Evolutionary conservation across 1,139 yeast genomes (phyloP), one percentile per base, ranked within the genome.

Genomic region (Ashbya aceris): DNA sequence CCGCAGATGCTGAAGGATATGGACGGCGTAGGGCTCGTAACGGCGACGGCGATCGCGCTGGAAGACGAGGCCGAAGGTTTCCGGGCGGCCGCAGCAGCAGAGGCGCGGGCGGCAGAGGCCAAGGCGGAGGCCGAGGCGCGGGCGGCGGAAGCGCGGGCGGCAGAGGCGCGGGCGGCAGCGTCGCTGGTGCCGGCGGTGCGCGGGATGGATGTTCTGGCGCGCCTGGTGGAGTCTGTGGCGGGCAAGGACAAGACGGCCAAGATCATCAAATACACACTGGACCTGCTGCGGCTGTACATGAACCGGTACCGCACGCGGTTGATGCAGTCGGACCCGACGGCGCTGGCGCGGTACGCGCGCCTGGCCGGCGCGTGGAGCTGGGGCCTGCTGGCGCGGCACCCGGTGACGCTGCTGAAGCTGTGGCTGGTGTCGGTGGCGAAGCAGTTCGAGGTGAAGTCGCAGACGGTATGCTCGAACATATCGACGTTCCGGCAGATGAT

Each of bases 191-290:
- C 27, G 20, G 14, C 38, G 12, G 27, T 41, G 17, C 30, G 27
- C 34, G 54, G 50, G 30, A 44, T 65, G 58, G 79, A 75, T 40
- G 64, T 79, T 4, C 65, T 78, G 44, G 71, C 77, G 64, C 65
- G 66, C 31, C 64, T 76, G 63, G 60, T 79, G 45, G 73, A 71
- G 46, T 71, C 72, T 44, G 60, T 80, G 26, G 70, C 75, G 2
- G 89, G 89, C 30, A 82, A 81, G 57, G 91, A 82, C 54, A 79
- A 80, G 53, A 47, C 79, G 50, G 83, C 85, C 30, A 82, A 82
- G 53, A 66, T 77, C 4, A 67, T 77, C 27, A 83, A 78, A 52
- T 81, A 80, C 53, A 57, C 73, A 0, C 60, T 82, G 40, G 70
- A 82, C 46, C 59, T 81, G 27, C 56, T 79, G 27, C 64, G 76